These are phyloP conservation scores for Carex littledalei DNA, from an alignment of 176 grass and related monocot species.

Conservation along the genomic window DNA sequence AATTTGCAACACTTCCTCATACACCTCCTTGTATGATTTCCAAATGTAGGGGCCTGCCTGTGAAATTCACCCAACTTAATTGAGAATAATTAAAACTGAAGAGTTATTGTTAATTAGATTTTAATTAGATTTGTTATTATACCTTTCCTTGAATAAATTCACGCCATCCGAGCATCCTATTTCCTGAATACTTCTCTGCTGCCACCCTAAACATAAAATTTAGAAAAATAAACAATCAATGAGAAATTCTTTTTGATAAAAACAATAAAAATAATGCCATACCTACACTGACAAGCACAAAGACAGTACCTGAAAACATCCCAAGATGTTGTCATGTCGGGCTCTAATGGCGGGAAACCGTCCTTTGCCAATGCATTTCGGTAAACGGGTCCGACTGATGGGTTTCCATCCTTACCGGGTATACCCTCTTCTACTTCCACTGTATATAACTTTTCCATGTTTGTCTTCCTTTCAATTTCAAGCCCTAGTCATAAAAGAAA, in stretches of 20 bases:
- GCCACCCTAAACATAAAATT: conserved; percentile 42
- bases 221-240: neutral
- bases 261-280: neutral
- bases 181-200: conserved; percentile 71
- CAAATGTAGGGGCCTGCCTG: conserved; percentile 81
- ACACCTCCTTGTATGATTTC: conserved; percentile 94
- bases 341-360: conserved; percentile 48
- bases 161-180: conserved; percentile 92
- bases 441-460: conserved; percentile 44
- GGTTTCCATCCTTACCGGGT: conserved; percentile 56
- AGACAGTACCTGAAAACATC: conserved; percentile 81
- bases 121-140: conserved; percentile 4
- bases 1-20: conserved; percentile 73
- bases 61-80: conserved; percentile 6
- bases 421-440: conserved; percentile 63
- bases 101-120: neutral
- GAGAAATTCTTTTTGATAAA: neutral
- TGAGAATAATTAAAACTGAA: neutral
- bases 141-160: conserved; percentile 74
- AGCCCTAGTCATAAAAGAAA: neutral
- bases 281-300: neutral
- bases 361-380: conserved; percentile 62
- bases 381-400: conserved; percentile 69
- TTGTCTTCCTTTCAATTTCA: conserved; percentile 28
- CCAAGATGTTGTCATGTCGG: conserved; percentile 80